Evolutionary conservation across 345 rosid species (phyloP), one percentile per base, ranked within the genome.

Genomic region (Trapa incisa): DNA sequence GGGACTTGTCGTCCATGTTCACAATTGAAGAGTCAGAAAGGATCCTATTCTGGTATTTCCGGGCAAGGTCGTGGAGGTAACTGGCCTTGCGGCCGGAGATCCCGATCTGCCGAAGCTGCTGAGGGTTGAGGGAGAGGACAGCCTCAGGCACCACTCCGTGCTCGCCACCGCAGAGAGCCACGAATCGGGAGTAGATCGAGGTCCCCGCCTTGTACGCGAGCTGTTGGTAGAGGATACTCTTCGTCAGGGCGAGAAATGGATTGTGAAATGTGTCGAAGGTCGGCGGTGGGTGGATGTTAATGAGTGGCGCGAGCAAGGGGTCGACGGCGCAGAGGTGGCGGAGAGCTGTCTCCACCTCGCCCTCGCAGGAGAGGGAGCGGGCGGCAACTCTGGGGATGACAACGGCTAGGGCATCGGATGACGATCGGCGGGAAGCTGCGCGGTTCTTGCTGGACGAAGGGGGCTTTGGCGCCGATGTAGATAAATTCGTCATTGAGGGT

Each of bases 1-100:
- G 84, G 47, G 99, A 94, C 64, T 86, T 94, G 71, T 94, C 99
- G 68, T 94, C 97, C 97, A 94, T 89, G 72, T 80, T 82, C 71
- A 94, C 84, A 53, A 91, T 89, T 12, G 92, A 74, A 3, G 87
- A 41, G 71, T 94, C 99, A 0, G 97, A 94, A 65, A 94, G 71
- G 58, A 94, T 89, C 66, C 96, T 93, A 17, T 83, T 91, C 70
- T 84, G 93, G 71, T 89, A 94, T 76, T 94, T 94, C 67, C 99
- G 85, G 0, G 96, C 93, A 2, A 94, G 88, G 76, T 94, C 97
- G 22, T 94, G 96, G 22, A 94, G 90, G 73, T 94, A 94, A 57
- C 96, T 89, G 2, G 96, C 93, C 79, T 94, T 94, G 17, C 97
- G 85, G 11, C 93, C 97, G 0, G 99, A 94, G 3, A 94, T 85